Conservation (phyloP, 2,329 filamentous ascomycete species). For the Kalmusia sp. region DNA sequence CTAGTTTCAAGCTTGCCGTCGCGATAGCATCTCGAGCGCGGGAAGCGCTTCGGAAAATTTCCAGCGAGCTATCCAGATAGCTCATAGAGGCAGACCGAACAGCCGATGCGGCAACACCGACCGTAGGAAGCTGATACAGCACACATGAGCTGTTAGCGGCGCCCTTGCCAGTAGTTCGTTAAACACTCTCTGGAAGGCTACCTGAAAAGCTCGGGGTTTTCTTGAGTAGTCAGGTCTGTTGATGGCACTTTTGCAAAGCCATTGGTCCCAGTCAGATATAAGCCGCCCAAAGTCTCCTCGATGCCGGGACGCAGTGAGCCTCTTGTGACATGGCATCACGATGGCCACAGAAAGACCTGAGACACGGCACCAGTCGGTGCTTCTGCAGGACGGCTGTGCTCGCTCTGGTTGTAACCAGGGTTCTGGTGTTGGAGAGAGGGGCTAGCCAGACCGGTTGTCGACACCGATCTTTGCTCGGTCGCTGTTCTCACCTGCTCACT, state of each 20-base stretch:
- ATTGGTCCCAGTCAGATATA: conserved; percentile 28
- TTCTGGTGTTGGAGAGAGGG: conserved; percentile 11
- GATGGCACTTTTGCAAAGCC: conserved; percentile 11
- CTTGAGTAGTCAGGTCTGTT: conserved; percentile 1
- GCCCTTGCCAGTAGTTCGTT: neutral
- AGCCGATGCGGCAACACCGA: neutral
- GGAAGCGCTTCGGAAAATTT: conserved; percentile 27
- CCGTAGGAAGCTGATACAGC: neutral
- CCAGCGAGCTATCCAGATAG: neutral
- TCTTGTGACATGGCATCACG: conserved; percentile 38
- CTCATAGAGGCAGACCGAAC: conserved; percentile 11
- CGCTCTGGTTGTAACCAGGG: conserved; percentile 14
- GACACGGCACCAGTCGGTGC: conserved; percentile 35
- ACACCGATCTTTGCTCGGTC: neutral
- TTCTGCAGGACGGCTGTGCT: conserved; percentile 12
- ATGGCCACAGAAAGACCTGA: conserved; percentile 36
- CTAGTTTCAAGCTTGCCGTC: neutral
- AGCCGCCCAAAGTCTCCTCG: conserved; percentile 17
- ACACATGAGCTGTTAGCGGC: neutral
- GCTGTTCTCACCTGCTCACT: conserved; percentile 8
- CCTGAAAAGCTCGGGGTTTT: neutral
- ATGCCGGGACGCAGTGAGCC: conserved; percentile 30
- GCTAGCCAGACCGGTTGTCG: conserved; percentile 2
- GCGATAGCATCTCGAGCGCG: conserved; percentile 15
- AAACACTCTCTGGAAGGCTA: neutral